These are phyloP conservation scores for Solanum hybrid DNA, from an alignment of 305 asterid species.

Conservation along the genomic window DNA sequence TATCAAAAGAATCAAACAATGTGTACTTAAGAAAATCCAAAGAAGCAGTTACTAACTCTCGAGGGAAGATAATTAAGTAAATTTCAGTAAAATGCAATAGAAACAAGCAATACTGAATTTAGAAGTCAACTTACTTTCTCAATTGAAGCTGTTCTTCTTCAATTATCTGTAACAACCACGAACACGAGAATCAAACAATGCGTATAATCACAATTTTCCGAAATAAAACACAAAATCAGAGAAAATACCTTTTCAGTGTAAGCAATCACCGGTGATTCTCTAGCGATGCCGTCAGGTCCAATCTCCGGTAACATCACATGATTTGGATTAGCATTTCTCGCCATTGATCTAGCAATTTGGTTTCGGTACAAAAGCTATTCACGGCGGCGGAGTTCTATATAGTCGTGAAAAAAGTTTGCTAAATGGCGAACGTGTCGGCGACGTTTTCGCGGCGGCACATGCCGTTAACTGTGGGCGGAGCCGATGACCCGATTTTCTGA, in stretches of 20 bases:
- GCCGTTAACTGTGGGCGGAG: not conserved
- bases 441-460: not conserved
- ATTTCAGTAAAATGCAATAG: not conserved
- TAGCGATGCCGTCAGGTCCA: constrained; percentile 87
- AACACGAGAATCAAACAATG: not conserved
- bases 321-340: constrained; percentile 19
- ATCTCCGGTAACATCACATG: constrained; percentile 52
- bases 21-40: not conserved
- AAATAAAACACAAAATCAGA: not conserved
- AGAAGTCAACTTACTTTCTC: constrained; percentile 57
- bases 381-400: not conserved
- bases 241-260: constrained; percentile 72
- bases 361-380: not conserved
- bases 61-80: not conserved
- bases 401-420: not conserved
- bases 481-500: not conserved
- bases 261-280: constrained; percentile 79
- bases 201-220: not conserved
- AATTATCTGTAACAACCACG: constrained; percentile 45
- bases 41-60: not conserved
- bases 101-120: not conserved
- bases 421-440: not conserved
- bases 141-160: constrained; percentile 84
- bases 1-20: not conserved
- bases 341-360: constrained; percentile 19